Percentiles rank a stretch among this genome's conserved stretches.
These are phyloP conservation scores for Grigorovia yakushimaensis DNA, from an alignment of 805 yeast species.

Conservation along the genomic window DNA sequence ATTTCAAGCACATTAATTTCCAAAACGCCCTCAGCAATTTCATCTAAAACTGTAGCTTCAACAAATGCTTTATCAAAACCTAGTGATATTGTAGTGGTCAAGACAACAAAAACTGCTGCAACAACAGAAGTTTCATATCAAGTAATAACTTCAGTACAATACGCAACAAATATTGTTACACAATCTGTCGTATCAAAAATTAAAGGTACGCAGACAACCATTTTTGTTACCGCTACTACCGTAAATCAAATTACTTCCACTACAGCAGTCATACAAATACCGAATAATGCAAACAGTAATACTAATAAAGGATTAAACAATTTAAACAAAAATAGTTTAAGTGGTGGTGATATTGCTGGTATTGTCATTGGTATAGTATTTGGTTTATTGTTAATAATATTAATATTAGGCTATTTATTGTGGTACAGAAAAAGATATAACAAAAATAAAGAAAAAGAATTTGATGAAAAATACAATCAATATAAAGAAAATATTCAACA, in stretches of 20 bases:
- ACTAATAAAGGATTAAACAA: background rate
- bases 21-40: constrained; percentile 4
- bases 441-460: constrained; percentile 30
- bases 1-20: too few relatives aligned
- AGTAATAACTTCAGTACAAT: constrained; percentile 13
- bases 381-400: constrained; percentile 33
- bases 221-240: constrained; percentile 22
- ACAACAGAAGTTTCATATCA: constrained; percentile 7
- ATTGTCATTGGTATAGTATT: constrained; percentile 45
- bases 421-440: constrained; percentile 33
- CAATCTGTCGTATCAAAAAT: constrained; percentile 18
- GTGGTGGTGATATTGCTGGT: constrained; percentile 50
- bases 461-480: background rate
- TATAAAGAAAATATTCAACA: constrained; percentile 32
- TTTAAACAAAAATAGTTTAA: constrained; percentile 9
- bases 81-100: constrained; percentile 3
- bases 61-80: constrained; percentile 5
- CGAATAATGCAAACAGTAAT: background rate
- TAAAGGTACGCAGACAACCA: constrained; percentile 12
- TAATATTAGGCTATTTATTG: constrained; percentile 33
- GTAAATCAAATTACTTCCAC: constrained; percentile 14
- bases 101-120: constrained; percentile 9
- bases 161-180: constrained; percentile 18
- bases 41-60: constrained; percentile 4
- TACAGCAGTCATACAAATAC: constrained; percentile 1